Base-by-base conservation (phyloP, 2,329 filamentous ascomycete species). In the Fusarium heterosporum region DNA sequence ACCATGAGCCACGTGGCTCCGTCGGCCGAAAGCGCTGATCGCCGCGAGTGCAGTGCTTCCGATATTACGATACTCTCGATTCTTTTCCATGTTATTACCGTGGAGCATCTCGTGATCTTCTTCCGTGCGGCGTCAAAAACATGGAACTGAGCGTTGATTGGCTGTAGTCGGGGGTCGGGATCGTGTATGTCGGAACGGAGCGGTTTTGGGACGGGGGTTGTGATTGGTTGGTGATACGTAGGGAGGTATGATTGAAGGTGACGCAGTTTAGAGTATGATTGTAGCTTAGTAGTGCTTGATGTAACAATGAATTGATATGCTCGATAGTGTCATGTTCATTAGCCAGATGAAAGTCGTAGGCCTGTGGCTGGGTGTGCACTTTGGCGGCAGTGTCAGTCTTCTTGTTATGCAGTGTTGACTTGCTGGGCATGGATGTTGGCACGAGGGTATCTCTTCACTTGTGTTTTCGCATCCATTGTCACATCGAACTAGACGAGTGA, bases 1-100 rank as follows among this genome's bases (percentile, higher is more conserved):
- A 40, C 54, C 52, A 69, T 52, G 55, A 43, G 28, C 62, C 65
- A 69, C 55, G 68, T 69, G 68, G 62, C 13, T 36, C 19, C 25
- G 16, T 10, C 34, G 55, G 54, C 62, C 62, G 58, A 66, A 51
- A 50, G 41, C 56, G 45, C 45, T 51, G 22, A 41, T 49, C 34
- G 32, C 28, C 34, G 16, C 22, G 22, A 22, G 22, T 22, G 22
- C 22, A 22, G 22, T 22, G 25, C 32, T 40, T 38, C 22, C 28
- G 17, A 28, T 17, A 16, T 62, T 38, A 19, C 14, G 56, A 55
- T 63, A 45, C 9, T 4, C 32, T 36, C 43, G 39, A 14, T 16
- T 19, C 36, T 49, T 63, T 50, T 10, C 60, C 60, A 57, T 29
- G 38, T 51, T 63, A 63, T 63, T 63, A 14, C 60, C 60, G 60